Evolutionary conservation across 176 grass and related monocot species (phyloP), one percentile per base, ranked within the genome.

Genomic region (Avena atlantica): DNA sequence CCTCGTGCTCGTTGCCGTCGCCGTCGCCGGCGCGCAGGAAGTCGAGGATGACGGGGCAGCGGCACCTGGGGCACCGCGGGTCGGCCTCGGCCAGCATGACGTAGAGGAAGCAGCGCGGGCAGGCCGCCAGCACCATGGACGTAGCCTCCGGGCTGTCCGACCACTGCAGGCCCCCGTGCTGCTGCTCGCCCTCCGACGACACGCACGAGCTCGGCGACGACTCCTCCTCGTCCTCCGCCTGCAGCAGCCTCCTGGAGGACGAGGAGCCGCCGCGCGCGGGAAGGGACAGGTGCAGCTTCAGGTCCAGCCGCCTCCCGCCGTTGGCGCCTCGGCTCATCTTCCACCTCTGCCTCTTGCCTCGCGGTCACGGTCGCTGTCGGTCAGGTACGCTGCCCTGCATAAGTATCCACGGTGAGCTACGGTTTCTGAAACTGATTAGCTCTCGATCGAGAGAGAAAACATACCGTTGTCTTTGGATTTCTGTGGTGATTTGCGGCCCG

Each of bases 211-310:
- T 57, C 17, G 55, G 89, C 17, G 94, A 88, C 16, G 89, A 93
- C 55, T 89, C 88, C n/a, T 85, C 91, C 14, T 90, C 88, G 37
- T 85, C 91, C 21, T 90, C 89, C 19, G 14, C 55, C 40, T 42
- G 40, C 78, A 45, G 9, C 75, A 63, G 48, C 55, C 42, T 74
- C 64, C 82, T 77, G 16, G 52, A 14, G 36, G 49, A 14, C 13
- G 74, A 31, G 0, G 76, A 81, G n/a, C 37, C 19, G 13, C 83
- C 74, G 15, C 57, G 76, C 79, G 86, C 78, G 25, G 94, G 83
- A 37, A 85, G 94, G 23, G 94, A 90, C 72, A 94, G 83, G 80
- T 94, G 86, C 90, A 97, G 80, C 78, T 92, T 96, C 88, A 96
- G 83, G 27, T 94, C 86, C 78, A 92, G 64, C 58, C 79, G 85